These are phyloP conservation scores for Aspergillus sclerotioniger DNA, from an alignment of 495 filamentous ascomycete species.

Conservation along the genomic window DNA sequence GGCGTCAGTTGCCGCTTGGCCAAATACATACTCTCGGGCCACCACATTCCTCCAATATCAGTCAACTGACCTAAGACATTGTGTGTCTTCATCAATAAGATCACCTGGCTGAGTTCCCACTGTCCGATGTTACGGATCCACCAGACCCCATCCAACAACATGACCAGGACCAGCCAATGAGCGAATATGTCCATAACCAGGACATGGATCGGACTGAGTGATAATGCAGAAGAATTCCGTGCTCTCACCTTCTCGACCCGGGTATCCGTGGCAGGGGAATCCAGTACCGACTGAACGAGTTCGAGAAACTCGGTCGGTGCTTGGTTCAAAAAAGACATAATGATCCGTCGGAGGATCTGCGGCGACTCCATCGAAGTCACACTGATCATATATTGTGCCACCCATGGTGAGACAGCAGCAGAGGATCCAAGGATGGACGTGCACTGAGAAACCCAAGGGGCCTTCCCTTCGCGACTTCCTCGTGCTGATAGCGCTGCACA, in stretches of 20 bases:
- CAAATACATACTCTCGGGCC: conserved; percentile 32
- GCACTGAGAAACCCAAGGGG: neutral
- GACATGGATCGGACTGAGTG: conserved; percentile 24
- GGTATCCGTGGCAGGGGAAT: conserved; percentile 7
- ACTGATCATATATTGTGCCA: conserved; percentile 27
- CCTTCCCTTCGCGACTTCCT: neutral
- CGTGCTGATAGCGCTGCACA: conserved; percentile 5
- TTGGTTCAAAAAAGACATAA: conserved; percentile 34
- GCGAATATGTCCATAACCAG: conserved; percentile 44
- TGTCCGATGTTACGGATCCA: conserved; percentile 39
- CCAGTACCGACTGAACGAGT: conserved; percentile 24
- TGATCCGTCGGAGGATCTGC: conserved; percentile 25
- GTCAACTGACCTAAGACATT: conserved; percentile 3
- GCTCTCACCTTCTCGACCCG: conserved; percentile 6
- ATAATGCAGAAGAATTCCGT: conserved; percentile 2
- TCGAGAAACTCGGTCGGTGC: conserved; percentile 22
- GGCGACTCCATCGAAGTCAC: conserved; percentile 31
- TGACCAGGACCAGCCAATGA: conserved; percentile 44
- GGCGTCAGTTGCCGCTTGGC: conserved; percentile 19
- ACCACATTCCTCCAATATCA: conserved; percentile 24
- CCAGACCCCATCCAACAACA: conserved; percentile 44
- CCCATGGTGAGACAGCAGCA: conserved; percentile 23
- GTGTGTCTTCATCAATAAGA: conserved; percentile 21
- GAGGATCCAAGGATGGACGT: conserved; percentile 1
- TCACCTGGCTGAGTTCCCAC: conserved; percentile 30